phyloP scores from a whole-genome alignment of 306 rosid species.

The Cucurbita maxima region DNA sequence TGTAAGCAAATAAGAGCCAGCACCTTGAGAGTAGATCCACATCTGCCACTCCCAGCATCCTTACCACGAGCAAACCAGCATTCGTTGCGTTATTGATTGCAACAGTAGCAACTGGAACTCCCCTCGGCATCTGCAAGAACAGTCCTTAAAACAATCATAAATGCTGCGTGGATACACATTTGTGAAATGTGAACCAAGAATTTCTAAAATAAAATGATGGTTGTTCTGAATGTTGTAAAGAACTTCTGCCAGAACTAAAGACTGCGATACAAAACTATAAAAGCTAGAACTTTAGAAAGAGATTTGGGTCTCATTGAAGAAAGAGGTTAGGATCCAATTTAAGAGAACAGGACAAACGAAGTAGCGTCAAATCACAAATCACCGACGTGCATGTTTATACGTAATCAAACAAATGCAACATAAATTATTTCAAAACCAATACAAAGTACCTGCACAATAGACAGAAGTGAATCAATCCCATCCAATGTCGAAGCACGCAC shows the following conservation, averaged over 20 bases:
- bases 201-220: not conserved
- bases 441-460: constrained; percentile 63
- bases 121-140: constrained; percentile 60
- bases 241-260: not conserved
- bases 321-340: not conserved
- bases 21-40: constrained; percentile 45
- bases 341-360: not conserved
- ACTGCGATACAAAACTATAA: not conserved
- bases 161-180: not conserved
- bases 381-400: not conserved
- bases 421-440: not conserved
- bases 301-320: not conserved
- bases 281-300: not conserved
- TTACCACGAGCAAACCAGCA: constrained; percentile 58
- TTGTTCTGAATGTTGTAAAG: too few relatives aligned
- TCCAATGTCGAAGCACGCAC: constrained; percentile 68
- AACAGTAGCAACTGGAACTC: constrained; percentile 80
- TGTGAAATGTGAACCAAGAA: not conserved
- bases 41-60: constrained; percentile 37
- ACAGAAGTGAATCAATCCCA: constrained; percentile 77
- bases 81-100: constrained; percentile 76
- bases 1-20: not conserved
- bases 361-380: not conserved
- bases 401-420: not conserved
- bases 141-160: not conserved